These are phyloP conservation scores for Rhamnella rubrinervis DNA, from an alignment of 331 rosid genomes.

Conservation along the genomic window DNA sequence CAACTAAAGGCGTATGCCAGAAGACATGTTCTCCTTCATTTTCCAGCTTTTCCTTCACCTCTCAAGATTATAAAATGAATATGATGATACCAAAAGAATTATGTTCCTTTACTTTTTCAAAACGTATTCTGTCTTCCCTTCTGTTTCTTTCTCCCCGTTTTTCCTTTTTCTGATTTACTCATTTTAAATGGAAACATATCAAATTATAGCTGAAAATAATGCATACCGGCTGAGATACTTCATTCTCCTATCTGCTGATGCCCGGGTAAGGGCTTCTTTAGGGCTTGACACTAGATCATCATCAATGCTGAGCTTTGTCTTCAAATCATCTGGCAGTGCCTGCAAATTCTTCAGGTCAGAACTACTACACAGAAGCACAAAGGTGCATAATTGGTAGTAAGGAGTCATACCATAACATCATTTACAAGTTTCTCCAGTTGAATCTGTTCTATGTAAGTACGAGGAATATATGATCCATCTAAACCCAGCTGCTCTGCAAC, in stretches of 20 bases:
- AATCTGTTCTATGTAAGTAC: conserved; percentile 97
- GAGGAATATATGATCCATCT: conserved; percentile 91
- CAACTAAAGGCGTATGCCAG: not conserved
- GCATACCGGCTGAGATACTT: conserved; percentile 78
- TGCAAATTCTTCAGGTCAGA: conserved; percentile 49
- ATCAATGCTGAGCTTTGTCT: conserved; percentile 81
- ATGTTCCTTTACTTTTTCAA: not conserved
- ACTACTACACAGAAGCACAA: conserved; percentile 16
- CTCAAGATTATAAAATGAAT: not conserved
- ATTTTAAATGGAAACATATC: not conserved
- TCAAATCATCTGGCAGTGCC: conserved; percentile 97
- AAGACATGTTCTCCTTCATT: not conserved
- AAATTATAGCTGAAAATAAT: conserved; percentile 11
- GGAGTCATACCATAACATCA: conserved; percentile 87
- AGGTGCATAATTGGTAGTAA: conserved; percentile 19
- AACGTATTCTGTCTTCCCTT: conserved; percentile 2
- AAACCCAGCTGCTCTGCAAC: conserved; percentile 73
- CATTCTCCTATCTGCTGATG: conserved; percentile 88
- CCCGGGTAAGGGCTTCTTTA: conserved; percentile 97
- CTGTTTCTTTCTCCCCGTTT: not conserved
- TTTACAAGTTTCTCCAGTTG: conserved; percentile 95
- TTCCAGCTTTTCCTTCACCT: not conserved
- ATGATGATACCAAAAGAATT: not conserved
- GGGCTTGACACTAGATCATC: conserved; percentile 86
- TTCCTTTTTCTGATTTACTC: not conserved